Evolutionary conservation across 2,329 filamentous ascomycete species (phyloP), one percentile per base, ranked within the genome.

Genomic region (Alternaria consortialis): DNA sequence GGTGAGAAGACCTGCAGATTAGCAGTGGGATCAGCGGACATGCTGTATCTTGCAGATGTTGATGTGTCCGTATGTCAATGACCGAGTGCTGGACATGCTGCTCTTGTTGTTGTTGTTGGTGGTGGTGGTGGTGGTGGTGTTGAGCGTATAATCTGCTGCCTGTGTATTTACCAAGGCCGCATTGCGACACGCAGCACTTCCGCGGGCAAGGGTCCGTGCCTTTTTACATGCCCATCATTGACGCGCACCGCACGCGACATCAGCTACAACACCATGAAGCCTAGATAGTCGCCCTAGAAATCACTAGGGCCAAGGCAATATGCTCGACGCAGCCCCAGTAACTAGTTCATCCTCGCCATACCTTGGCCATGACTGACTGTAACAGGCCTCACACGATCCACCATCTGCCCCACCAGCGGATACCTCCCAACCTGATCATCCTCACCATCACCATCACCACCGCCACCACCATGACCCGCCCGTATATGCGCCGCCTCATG

Each of bases 1-100:
- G 93, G 93, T 65, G 93, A 95, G 65, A 75, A 74, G 55, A 76
- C 54, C 67, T 76, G 75, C 68, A 75, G 63, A 56, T 74, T 77
- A 64, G 73, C 69, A 69, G 74, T 53, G 9, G 72, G 60, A 72
- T 80, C 77, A 77, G 73, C 74, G 60, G 77, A 76, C 77, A 80
- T 80, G 67, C 66, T 77, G 74, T 60, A 64, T 67, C 58, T 64
- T 54, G 62, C 65, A 63, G 63, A 54, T 58, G 40, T 47, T 63
- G 36, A 50, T 32, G 50, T 64, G 63, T 71, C 65, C 56, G 65
- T 55, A 53, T 54, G 60, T 61, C 23, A 56, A 60, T 60, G 63
- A 56, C 51, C 56, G 60, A 51, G 53, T 66, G 54, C 60, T 51
- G 72, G 63, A 76, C 75, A 78, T 78, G 66, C 71, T 77, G 71